Base-by-base conservation (phyloP, 495 filamentous ascomycete species). In the Friedmanniomyces endolithicus region DNA sequence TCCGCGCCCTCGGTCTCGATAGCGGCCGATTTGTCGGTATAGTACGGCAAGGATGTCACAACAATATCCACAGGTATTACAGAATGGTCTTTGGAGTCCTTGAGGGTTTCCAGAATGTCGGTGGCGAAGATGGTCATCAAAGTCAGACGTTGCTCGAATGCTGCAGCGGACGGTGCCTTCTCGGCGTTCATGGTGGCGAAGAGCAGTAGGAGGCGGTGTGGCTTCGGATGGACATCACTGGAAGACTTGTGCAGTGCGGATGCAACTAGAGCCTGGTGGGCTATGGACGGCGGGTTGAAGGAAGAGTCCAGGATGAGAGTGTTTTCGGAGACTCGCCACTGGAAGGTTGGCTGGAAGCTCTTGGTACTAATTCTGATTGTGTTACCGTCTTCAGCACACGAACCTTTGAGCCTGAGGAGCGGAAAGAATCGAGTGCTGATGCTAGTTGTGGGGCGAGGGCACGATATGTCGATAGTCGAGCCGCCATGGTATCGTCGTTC, bases 171-270 rank as follows among this genome's bases (percentile, higher is more conserved):
- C 25, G 86, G 75, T 11, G 86, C 81, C 64, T 98, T 98, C 65
- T 98, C 90, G 1, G 90, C 90, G 75, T 98, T 98, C 57, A 90
- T 84, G 25, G 86, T 86, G 0, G 88, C 83, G 20, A 97, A 82
- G 0, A 98, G 75, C 0, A 98, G 75, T 0, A 98, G 71, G 1
- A 97, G 63, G 0, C 87, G 76, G 17, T 76, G 70, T 0, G 72
- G 68, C 29, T 29, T 37, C 0, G 58, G 45, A 37, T 47, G 53
- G 31, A 53, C 43, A 33, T 53, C 55, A 1, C 52, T 59, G 25
- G 31, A 62, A 12, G 57, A 60, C 22, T 62, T 61, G 35, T 75
- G 66, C 2, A 92, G 67, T 11, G 87, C 86, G 11, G 83, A 82
- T 22, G 73, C 71, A 2, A 81, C 86, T 65, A 97, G 88, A 48